Conservation (phyloP, 2,329 filamentous ascomycete genomes). For the Akanthomyces lecanii region DNA sequence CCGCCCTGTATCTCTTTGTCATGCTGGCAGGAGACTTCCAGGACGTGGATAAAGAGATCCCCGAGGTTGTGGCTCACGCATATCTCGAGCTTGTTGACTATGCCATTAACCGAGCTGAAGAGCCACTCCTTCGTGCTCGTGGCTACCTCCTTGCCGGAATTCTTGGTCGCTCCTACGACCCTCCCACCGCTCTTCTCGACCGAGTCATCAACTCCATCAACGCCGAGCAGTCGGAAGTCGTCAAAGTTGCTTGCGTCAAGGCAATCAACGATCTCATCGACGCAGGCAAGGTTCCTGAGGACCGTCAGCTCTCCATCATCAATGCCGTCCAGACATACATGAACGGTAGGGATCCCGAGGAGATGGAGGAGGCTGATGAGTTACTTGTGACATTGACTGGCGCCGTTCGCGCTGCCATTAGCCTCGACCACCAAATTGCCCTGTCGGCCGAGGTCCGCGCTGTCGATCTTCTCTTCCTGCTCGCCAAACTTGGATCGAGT, state of each 20-base stretch:
- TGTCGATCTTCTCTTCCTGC: constrained; percentile 77
- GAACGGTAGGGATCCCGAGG: constrained; percentile 71
- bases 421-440: constrained; percentile 70
- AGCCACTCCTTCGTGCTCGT: constrained; percentile 76
- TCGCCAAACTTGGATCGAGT: constrained; percentile 80
- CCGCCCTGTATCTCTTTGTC: constrained; percentile 79
- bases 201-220: constrained; percentile 71
- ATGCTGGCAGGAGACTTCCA: constrained; percentile 79
- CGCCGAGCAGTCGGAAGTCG: constrained; percentile 75
- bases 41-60: constrained; percentile 70
- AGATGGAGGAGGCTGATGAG: constrained; percentile 86
- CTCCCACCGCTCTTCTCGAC: constrained; percentile 63
- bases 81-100: constrained; percentile 79
- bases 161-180: constrained; percentile 64
- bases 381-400: constrained; percentile 86
- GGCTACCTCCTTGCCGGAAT: constrained; percentile 83
- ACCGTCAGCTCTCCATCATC: constrained; percentile 58
- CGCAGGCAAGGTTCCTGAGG: constrained; percentile 46
- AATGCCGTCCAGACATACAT: constrained; percentile 70
- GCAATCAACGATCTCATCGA: constrained; percentile 67
- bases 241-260: constrained; percentile 88
- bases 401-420: constrained; percentile 76
- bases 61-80: constrained; percentile 62
- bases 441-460: constrained; percentile 69
- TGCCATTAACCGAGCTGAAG: constrained; percentile 63